Evolutionary conservation across 768 basidiomycete species (phyloP).

Genomic region (Gloeopeniophorella convolvens): DNA sequence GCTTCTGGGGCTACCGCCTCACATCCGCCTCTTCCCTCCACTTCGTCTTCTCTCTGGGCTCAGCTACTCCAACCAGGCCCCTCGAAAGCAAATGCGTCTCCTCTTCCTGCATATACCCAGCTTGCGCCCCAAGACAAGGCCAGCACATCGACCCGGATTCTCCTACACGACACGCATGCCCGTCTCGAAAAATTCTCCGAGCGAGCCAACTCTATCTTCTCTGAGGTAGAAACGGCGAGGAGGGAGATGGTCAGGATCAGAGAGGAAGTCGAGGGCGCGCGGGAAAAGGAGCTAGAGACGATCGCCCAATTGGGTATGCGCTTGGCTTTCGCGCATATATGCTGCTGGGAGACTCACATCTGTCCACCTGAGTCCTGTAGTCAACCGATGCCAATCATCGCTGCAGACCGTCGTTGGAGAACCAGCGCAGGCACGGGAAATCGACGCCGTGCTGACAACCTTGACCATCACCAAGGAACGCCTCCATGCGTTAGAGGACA

Average conservation of each 20-base stretch:
- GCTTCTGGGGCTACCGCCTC: background rate
- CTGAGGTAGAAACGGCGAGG: conserved; percentile 44
- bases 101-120: conserved; percentile 38
- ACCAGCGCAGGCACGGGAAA: conserved; percentile 41
- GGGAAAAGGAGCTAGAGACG: conserved; percentile 49
- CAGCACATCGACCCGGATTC: conserved; percentile 62
- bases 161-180: conserved; percentile 68
- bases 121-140: conserved; percentile 49
- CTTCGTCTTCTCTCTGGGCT: conserved; percentile 39
- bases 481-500: conserved; percentile 24
- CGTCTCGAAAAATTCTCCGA: conserved; percentile 62
- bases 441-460: conserved; percentile 18
- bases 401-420: conserved; percentile 51
- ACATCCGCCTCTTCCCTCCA: conserved; percentile 15
- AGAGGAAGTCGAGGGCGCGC: conserved; percentile 52
- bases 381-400: conserved; percentile 56
- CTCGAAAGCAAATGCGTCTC: conserved; percentile 22
- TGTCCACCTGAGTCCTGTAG: conserved; percentile 30
- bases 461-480: conserved; percentile 15
- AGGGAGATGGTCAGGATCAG: conserved; percentile 47
- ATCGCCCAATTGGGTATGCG: conserved; percentile 50
- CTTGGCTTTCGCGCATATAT: conserved; percentile 21
- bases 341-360: conserved; percentile 13
- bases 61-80: conserved; percentile 43
- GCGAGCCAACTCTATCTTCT: conserved; percentile 46